Base-by-base conservation (phyloP, 257 asterid species). In the Pogostemon cablin region DNA sequence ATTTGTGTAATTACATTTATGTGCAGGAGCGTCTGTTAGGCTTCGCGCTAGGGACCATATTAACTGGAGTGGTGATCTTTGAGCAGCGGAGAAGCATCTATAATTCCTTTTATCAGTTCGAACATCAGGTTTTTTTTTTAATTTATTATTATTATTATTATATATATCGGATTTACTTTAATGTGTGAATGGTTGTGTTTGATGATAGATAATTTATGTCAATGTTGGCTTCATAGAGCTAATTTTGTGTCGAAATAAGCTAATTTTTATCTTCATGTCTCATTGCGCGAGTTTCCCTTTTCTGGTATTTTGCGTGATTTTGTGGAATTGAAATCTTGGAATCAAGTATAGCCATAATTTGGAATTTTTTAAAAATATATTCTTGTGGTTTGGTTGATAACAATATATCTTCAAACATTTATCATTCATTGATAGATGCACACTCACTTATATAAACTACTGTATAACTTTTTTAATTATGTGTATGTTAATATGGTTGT, bases 1-100 rank as follows among this genome's bases (percentile, higher is more conserved):
- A 25, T 25, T 25, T 60, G 2, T 32, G 42, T 25, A 44, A 38
- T 15, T 52, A 9, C 59, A 49, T 43, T 11, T 47, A 41, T 60
- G 44, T 4, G 80, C 85, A 91, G 97, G 97, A 88, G 88, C 97
- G 97, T 64, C 78, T 91, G 64, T 84, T 91, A 9, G 97, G 97
- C 40, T 89, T 90, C 35, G 90, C 96, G 41, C 71, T 92, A 34
- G 98, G 98, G 58, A 76, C 82, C 82, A 54, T 79, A 34, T 53
- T 83, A 3, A 75, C 90, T 17, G 90, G 91, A 37, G 79, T 76
- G 4, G 79, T 87, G 62, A 79, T 89, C 47, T 78, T 91, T 9
- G 86, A 87, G 81, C 95, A 89, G 60, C 89, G 90, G 3, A 78
- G 43, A 78, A 78, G 80, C 73, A 89, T 89, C 39, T 81, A 86